These are phyloP conservation scores for Melastoma candidum DNA, from an alignment of 441 rosid genomes.

Conservation along the genomic window DNA sequence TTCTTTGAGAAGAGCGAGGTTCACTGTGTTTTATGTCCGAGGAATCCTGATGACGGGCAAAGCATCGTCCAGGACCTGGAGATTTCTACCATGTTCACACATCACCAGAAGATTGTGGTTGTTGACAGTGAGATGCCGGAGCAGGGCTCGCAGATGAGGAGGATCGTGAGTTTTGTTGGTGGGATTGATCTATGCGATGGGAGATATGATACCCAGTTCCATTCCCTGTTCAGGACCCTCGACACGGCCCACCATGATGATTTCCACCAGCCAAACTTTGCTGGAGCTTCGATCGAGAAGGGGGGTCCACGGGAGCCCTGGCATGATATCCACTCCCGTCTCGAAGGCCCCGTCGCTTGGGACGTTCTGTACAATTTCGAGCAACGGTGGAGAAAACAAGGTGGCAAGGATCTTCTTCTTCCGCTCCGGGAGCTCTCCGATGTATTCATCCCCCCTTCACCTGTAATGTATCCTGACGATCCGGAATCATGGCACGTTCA, in stretches of 20 bases:
- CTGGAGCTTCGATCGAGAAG: constrained; percentile 1
- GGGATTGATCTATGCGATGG: constrained; percentile 4
- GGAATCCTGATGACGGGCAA: constrained; percentile 4
- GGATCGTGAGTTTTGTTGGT: constrained; percentile 5
- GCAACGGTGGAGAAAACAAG: constrained; percentile 6
- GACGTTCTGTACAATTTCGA: constrained; percentile 7
- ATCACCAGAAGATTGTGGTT: constrained; percentile 5
- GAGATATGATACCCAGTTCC: constrained; percentile 3
- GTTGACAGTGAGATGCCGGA: constrained; percentile 1
- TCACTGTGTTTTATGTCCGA: constrained; percentile 3
- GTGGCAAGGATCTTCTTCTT: neutral
- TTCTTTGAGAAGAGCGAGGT: constrained; percentile 1
- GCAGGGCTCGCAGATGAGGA: neutral
- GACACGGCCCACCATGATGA: constrained; percentile 2
- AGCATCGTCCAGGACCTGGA: neutral
- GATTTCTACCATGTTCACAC: neutral
- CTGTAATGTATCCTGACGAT: neutral
- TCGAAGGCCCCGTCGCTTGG: constrained; percentile 7
- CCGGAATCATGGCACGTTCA: constrained; percentile 4
- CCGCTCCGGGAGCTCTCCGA: neutral
- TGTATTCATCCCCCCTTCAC: neutral
- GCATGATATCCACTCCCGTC: constrained; percentile 6
- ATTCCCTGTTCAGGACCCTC: constrained; percentile 1
- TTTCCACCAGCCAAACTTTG: constrained; percentile 7
- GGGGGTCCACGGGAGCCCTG: constrained; percentile 4